Base-by-base conservation (phyloP, 2,329 filamentous ascomycete species). In the Fusarium praegraminearum region DNA sequence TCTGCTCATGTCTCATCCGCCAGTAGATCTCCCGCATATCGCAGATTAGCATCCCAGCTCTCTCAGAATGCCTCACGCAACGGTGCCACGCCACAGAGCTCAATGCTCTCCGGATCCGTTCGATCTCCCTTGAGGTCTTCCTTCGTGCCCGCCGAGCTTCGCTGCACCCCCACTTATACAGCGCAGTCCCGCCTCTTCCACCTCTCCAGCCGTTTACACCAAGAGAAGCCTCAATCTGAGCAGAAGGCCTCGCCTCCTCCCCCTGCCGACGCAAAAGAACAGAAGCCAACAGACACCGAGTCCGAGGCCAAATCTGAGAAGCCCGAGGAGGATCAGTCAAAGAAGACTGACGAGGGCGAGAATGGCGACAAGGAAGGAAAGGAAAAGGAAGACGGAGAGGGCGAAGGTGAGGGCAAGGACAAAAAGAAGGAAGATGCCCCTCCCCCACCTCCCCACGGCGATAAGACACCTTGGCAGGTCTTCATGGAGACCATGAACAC, bases 391-490 rank as follows among this genome's bases (percentile, higher is more conserved):
- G 80, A 82, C 38, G 76, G 81, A 45, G 80, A 83, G 45, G 76
- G 81, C 10, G 80, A 85, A 47, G 82, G 86, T 45, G 82, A 86
- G 52, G 82, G 86, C 18, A 71, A 89, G 68, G 80, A 86, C 64
- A 82, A 88, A 77, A 86, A 90, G 78, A 86, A 90, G 77, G 88
- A 93, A 74, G 89, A 93, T 65, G 80, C 88, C 30, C 91, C 94
- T 15, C 93, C 95, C 24, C 95, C 94, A 16, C 95, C 96, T n/a
- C 95, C 94, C 22, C 96, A 99, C 77, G 96, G 96, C 65, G 94
- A 97, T 83, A 99, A 99, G 85, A 96, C 95, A 5, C 96, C 96
- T 56, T 98, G 96, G 94, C 93, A 98, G 79, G 96, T 99, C 33
- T 99, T 99, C 83, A 93, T 93, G 77, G 96, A 99, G 78, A 99